Conservation (phyloP, 768 basidiomycete species). For the Sarcomyxa edulis region DNA sequence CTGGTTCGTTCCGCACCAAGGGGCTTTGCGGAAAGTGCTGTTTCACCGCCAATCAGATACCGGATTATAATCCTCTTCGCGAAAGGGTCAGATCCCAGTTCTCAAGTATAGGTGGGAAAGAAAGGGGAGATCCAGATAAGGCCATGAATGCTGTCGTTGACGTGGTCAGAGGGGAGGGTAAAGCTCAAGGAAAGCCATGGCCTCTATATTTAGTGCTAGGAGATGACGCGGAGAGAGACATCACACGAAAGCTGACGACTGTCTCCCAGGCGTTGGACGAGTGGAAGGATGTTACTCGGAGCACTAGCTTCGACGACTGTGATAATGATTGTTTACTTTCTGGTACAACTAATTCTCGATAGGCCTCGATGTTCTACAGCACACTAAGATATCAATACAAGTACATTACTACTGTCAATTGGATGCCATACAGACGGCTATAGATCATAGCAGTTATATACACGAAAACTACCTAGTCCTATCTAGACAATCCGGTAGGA, state of each 20-base stretch:
- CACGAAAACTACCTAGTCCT: too few relatives aligned
- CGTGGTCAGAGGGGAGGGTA: conserved; percentile 46
- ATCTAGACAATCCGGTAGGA: too few relatives aligned
- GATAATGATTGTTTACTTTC: too few relatives aligned
- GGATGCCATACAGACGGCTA: too few relatives aligned
- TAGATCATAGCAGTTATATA: too few relatives aligned
- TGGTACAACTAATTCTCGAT: too few relatives aligned
- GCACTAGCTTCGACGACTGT: conserved; percentile 19
- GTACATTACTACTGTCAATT: too few relatives aligned
- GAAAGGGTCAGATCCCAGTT: conserved; percentile 24
- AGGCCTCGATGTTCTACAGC: too few relatives aligned
- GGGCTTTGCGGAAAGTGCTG: conserved; percentile 41
- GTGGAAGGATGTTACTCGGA: conserved; percentile 46
- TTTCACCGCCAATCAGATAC: conserved; percentile 32
- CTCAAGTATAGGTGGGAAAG: conserved; percentile 32
- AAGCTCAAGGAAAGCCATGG: conserved; percentile 40
- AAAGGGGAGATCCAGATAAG: conserved; percentile 53
- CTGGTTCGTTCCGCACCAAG: conserved; percentile 58
- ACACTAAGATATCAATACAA: too few relatives aligned
- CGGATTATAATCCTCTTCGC: conserved; percentile 44
- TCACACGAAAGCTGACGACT: conserved; percentile 41
- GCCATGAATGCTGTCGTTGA: conserved; percentile 48
- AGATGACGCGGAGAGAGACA: conserved; percentile 46
- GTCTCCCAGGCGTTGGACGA: conserved; percentile 43
- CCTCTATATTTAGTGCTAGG: conserved; percentile 46